phyloP scores from a whole-genome alignment of 371 early-diverging fungal genomes.

The Apophysomyces variabilis region DNA sequence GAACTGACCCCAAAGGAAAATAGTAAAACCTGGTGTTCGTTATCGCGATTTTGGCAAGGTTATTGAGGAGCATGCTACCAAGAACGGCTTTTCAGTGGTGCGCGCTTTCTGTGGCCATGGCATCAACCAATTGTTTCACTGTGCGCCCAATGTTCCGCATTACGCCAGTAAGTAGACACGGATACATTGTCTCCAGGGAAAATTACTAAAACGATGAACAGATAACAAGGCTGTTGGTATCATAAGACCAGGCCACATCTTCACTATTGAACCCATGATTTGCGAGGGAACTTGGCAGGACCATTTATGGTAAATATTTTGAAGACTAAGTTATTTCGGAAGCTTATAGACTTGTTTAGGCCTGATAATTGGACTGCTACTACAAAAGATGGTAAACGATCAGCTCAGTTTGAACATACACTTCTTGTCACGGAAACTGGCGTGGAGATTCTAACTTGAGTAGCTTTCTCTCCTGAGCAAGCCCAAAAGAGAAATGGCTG shows the following conservation, averaged over 20 bases:
- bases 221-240: slow-evolving; percentile 94
- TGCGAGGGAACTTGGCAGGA: slow-evolving; percentile 72
- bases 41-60: slow-evolving; percentile 92
- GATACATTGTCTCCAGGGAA: neutral
- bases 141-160: slow-evolving; percentile 89
- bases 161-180: slow-evolving; percentile 71
- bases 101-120: slow-evolving; percentile 95
- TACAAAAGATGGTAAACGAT: slow-evolving; percentile 90
- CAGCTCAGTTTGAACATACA: slow-evolving; percentile 99
- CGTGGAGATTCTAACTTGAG: slow-evolving; percentile 85
- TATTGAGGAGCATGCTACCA: slow-evolving; percentile 85
- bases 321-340: neutral
- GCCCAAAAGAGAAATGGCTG: too few relatives aligned
- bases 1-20: neutral
- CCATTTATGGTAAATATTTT: slow-evolving; percentile 39
- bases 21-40: slow-evolving; percentile 87
- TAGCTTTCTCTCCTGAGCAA: too few relatives aligned
- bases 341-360: slow-evolving; percentile 47
- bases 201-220: slow-evolving; percentile 9
- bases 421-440: slow-evolving; percentile 93
- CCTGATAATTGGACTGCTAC: slow-evolving; percentile 92
- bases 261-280: slow-evolving; percentile 99
- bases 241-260: slow-evolving; percentile 91
- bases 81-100: slow-evolving; percentile 90
- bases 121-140: slow-evolving; percentile 86